phyloP scores from a whole-genome alignment of 148 eudicot genomes.

The Camellia lanceoleosa region DNA sequence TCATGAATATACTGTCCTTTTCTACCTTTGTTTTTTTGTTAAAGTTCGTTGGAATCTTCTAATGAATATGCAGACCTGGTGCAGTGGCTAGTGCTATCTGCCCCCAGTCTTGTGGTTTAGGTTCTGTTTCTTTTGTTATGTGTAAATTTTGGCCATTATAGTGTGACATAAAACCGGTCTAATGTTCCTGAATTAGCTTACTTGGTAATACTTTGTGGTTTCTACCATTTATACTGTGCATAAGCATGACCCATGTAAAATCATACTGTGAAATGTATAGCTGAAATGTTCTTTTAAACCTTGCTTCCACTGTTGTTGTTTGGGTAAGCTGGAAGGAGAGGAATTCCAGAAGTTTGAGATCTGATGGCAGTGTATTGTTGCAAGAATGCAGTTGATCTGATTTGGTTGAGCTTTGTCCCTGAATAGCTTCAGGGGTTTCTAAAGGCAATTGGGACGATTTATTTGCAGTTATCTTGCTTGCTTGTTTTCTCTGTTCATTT shows the following conservation, averaged over 20 bases:
- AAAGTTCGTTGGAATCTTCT: background rate
- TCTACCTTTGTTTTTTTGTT: no score
- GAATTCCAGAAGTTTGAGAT: background rate
- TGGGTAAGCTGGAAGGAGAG: background rate
- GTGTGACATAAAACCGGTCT: background rate
- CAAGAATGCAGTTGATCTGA: background rate
- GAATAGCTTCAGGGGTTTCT: background rate
- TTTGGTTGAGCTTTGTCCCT: background rate
- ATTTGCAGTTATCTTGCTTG: background rate
- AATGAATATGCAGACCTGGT: background rate
- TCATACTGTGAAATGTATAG: background rate
- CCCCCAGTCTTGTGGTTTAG: background rate
- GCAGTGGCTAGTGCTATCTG: no score
- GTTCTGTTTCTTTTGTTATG: background rate
- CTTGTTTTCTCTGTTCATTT: background rate
- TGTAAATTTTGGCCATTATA: background rate
- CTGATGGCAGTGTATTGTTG: no score
- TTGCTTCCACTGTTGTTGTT: background rate
- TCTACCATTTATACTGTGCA: background rate
- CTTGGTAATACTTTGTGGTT: background rate
- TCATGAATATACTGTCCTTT: background rate
- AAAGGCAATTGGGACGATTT: background rate
- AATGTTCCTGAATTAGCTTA: background rate
- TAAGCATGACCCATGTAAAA: background rate
- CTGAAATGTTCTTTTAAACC: background rate